Evolutionary conservation across 805 yeast species (phyloP).

Genomic region (Candida yuanshanica): DNA sequence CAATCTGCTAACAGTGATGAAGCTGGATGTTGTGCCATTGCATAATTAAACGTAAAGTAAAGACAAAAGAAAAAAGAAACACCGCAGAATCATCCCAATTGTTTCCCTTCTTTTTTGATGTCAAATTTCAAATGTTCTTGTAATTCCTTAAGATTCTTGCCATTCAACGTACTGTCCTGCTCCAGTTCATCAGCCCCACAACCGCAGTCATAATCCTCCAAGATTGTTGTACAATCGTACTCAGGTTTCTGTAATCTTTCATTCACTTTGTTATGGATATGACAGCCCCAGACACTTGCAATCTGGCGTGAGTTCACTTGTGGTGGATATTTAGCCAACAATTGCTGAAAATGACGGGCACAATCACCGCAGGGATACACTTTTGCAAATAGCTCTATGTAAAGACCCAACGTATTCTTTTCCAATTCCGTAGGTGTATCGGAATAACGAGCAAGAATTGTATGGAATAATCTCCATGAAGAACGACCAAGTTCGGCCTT

Average conservation of each 20-base stretch:
- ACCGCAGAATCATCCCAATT: slow-evolving; percentile 34
- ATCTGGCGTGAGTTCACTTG: slow-evolving; percentile 68
- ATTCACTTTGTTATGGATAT: slow-evolving; percentile 84
- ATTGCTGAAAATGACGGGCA: slow-evolving; percentile 79
- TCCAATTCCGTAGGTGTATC: slow-evolving; percentile 67
- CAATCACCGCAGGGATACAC: slow-evolving; percentile 98
- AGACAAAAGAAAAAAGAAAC: not conserved
- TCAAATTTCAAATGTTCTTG: slow-evolving; percentile 39
- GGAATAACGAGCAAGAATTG: slow-evolving; percentile 88
- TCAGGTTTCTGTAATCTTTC: slow-evolving; percentile 57
- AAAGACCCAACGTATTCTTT: slow-evolving; percentile 53
- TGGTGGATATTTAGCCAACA: slow-evolving; percentile 73
- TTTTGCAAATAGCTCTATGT: slow-evolving; percentile 72
- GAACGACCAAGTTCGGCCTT: slow-evolving; percentile 86
- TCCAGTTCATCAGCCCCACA: slow-evolving; percentile 73
- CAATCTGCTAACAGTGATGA: not conserved
- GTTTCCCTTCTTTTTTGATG: slow-evolving; percentile 43
- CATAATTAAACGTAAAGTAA: slow-evolving; percentile 15
- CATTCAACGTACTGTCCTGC: slow-evolving; percentile 25
- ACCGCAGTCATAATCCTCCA: slow-evolving; percentile 95
- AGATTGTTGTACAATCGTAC: slow-evolving; percentile 80
- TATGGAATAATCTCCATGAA: slow-evolving; percentile 88
- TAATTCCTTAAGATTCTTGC: slow-evolving; percentile 17
- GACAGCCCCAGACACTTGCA: slow-evolving; percentile 97
- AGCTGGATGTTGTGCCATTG: slow-evolving; percentile 29